Base-by-base conservation (phyloP, 495 filamentous ascomycete genomes). In the Hyphodiscus hymeniophilus region DNA sequence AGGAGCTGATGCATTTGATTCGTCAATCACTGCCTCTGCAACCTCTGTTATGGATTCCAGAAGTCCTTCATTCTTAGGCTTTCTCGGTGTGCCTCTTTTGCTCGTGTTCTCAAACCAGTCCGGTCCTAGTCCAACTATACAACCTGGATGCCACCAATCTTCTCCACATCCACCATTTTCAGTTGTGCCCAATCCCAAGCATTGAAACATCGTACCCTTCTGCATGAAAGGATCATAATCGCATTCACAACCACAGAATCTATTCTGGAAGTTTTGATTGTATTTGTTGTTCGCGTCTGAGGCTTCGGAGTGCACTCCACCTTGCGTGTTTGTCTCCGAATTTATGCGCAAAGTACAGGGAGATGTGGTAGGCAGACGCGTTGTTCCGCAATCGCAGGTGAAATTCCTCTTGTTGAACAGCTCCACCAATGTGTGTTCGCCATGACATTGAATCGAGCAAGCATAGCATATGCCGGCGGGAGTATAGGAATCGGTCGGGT, bases 131-230 rank as follows among this genome's bases (percentile, higher is more conserved):
- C 94, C 92, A 42, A 95, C 79, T 11, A 99, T 64, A 61, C 94
- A 99, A 47, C 90, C 87, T 12, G 92, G 89, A 70, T 99, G 94
- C 75, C 89, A 99, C 94, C 94, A 99, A 63, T 99, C 94, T 68
- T 99, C 94, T 3, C 92, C 90, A 66, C 94, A 99, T 3, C 89
- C 89, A 7, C 87, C 88, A 0, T 79, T 81, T 34, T 57, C 58
- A 26, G 44, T 40, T 26, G 50, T 57, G 0, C 88, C 89, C 3
- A 99, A 73, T 0, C 89, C 89, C 2, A 97, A 62, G 63, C 94
- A 99, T 66, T 99, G 94, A 61, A 91, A 97, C 94, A 99, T 99
- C n/a, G 89, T 96, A 1, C 92, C 92, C 55, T 88, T 90, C 63
- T 99, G 88, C 59, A 82, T 69, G 33, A 88, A 69, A 0, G 89